Conservation (phyloP, 2,329 filamentous ascomycete species). For the Aspergillus pseudoterreus region DNA sequence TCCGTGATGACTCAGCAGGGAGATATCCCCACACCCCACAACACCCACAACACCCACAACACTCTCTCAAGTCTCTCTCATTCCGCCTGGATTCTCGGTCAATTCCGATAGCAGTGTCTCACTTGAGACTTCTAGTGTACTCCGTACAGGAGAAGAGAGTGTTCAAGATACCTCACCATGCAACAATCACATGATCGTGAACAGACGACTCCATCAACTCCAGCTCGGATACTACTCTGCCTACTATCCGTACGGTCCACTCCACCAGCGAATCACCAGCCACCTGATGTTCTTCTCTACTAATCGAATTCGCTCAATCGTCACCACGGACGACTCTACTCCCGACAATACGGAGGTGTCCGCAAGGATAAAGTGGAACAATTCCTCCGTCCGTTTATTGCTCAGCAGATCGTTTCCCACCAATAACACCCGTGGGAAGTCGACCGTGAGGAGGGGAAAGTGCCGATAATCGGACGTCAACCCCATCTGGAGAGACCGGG, state of each 20-base stretch:
- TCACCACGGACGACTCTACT: background rate
- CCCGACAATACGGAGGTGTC: background rate
- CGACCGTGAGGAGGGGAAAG: background rate
- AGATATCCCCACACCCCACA: background rate
- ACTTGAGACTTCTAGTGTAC: too few relatives aligned
- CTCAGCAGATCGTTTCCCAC: background rate
- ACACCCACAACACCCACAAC: background rate
- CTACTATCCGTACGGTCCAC: background rate
- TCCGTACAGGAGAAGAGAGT: too few relatives aligned
- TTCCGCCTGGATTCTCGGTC: too few relatives aligned
- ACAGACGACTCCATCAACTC: background rate
- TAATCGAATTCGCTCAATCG: background rate
- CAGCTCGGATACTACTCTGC: background rate
- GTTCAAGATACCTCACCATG: too few relatives aligned
- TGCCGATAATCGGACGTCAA: conserved; percentile 4
- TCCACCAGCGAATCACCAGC: background rate
- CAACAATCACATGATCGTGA: too few relatives aligned
- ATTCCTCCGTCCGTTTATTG: too few relatives aligned
- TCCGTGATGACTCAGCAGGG: background rate
- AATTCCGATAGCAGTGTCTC: too few relatives aligned
- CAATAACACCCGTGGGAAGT: background rate
- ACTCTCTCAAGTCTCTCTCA: too few relatives aligned
- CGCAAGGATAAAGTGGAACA: too few relatives aligned
- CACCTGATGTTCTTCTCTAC: background rate
- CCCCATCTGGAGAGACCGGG: background rate